Evolutionary conservation across 768 basidiomycete genomes (phyloP), one percentile per base, ranked within the genome.

Genomic region (Saitozyma podzolica): DNA sequence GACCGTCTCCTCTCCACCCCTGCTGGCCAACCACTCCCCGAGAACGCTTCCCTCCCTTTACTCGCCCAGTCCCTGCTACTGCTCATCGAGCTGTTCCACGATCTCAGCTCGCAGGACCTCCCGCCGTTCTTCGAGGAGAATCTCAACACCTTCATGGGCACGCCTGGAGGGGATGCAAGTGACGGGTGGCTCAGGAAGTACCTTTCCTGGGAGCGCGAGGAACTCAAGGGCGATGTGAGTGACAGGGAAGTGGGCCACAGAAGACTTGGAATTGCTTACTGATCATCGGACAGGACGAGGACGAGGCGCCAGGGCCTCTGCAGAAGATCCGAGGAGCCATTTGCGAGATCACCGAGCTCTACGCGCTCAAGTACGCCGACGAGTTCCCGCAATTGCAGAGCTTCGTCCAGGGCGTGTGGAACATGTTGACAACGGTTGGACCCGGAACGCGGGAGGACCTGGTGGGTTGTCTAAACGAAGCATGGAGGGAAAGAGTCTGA

Each of bases 101-200:
- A 98, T 79, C 86, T 99, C 66, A 92, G 89, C 2, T 90, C 90
- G 68, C 95, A 98, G 67, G 96, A 99, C 80, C 83, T 98, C 16
- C 96, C 94, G 5, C 92, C 92, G 13, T 89, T 87, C 67, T 88
- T 99, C 70, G 96, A 99, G 76, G 96, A 98, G 72, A 82, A 86
- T 37, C 86, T 93, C 62, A 82, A 84, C 17, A 85, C 89, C 63
- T 96, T 95, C 78, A 96, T 97, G 78, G 87, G 84, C 4, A 67
- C 67, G 29, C 59, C 48, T 11, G 81, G 81, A 0, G 81, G 78
- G 3, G 90, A 90, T 1, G 67, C 71, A 11, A 60, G 59, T 17
- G 70, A 73, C 13, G 82, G 81, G 10, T 87, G 86, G 82, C 89
- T 97, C 75, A 86, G 91, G 62, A 85, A 84, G 59, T 90, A 96